These are phyloP conservation scores for Gamsiella multidivaricata DNA, from an alignment of 192 early-diverging fungal genomes.

Conservation along the genomic window DNA sequence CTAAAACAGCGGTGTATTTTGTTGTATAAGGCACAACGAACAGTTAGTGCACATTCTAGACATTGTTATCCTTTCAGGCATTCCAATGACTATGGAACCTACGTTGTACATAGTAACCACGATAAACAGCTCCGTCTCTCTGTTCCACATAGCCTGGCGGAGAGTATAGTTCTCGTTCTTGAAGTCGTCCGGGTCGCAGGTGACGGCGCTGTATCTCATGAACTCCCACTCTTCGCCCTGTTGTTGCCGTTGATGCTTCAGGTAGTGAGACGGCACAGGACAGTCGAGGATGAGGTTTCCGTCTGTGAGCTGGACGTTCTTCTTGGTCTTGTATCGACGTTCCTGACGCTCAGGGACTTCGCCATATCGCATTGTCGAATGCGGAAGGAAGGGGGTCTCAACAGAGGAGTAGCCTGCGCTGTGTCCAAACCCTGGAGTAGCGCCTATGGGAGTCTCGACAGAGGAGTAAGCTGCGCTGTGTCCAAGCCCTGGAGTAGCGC, in stretches of 20 bases:
- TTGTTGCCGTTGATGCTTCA: conserved; percentile 60
- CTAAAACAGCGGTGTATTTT: conserved; percentile 28
- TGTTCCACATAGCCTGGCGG: conserved; percentile 62
- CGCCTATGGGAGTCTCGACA: neutral
- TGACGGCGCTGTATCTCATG: conserved; percentile 79
- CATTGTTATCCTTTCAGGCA: neutral
- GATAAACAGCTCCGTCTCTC: conserved; percentile 74
- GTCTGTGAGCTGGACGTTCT: conserved; percentile 66
- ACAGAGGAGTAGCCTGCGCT: neutral
- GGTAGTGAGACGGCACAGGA: conserved; percentile 70
- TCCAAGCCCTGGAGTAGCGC: neutral
- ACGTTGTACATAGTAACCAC: conserved; percentile 83
- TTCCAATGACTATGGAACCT: conserved; percentile 53
- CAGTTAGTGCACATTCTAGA: neutral
- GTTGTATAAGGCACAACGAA: neutral
- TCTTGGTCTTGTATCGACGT: conserved; percentile 62
- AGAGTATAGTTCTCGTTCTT: conserved; percentile 67
- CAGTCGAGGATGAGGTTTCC: conserved; percentile 79
- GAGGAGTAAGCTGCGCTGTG: no score
- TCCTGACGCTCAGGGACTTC: conserved; percentile 58
- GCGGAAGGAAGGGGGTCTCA: conserved; percentile 32
- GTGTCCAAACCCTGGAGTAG: neutral
- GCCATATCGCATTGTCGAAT: conserved; percentile 34
- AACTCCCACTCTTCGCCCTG: conserved; percentile 75
- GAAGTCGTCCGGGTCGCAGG: conserved; percentile 76